Conservation (phyloP, 2,329 filamentous ascomycete genomes). For the Escovopsis sp. region DNA sequence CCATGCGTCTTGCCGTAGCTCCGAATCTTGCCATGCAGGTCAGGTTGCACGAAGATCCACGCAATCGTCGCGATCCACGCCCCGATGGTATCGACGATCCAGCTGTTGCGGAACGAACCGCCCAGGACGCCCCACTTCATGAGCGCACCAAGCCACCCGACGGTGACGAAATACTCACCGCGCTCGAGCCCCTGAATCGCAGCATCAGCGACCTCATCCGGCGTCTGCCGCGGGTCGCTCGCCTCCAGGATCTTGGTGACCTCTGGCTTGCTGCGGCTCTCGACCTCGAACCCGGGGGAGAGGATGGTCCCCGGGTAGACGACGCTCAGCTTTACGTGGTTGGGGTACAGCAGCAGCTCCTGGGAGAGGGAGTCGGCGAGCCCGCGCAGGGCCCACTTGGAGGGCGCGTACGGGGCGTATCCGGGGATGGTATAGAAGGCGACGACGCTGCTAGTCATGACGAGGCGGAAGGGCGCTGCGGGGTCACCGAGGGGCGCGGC, state of each 20-base stretch:
- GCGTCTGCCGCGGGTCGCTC: conserved; percentile 64
- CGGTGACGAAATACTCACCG: conserved; percentile 67
- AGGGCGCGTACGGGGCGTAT: conserved; percentile 70
- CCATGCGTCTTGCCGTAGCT: conserved; percentile 43
- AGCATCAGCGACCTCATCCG: conserved; percentile 58
- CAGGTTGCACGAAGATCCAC: conserved; percentile 42
- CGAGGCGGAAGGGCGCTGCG: conserved; percentile 53
- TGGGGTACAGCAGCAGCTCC: conserved; percentile 77
- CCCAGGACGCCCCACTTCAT: conserved; percentile 52
- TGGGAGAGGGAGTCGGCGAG: conserved; percentile 72
- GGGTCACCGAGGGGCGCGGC: conserved; percentile 19
- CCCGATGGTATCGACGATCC: conserved; percentile 44
- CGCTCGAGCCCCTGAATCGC: conserved; percentile 63
- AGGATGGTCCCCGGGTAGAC: conserved; percentile 76
- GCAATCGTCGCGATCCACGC: conserved; percentile 37
- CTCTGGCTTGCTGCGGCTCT: conserved; percentile 66
- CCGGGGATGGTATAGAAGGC: conserved; percentile 67
- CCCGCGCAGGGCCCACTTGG: conserved; percentile 72
- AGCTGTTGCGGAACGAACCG: conserved; percentile 42
- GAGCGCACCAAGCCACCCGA: conserved; percentile 54
- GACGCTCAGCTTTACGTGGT: conserved; percentile 64
- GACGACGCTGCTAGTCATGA: conserved; percentile 70
- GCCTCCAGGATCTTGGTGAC: conserved; percentile 70
- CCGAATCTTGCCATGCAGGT: conserved; percentile 43
- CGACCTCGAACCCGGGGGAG: conserved; percentile 57